phyloP scores from a whole-genome alignment of 345 rosid genomes.

The Reutealis trisperma region DNA sequence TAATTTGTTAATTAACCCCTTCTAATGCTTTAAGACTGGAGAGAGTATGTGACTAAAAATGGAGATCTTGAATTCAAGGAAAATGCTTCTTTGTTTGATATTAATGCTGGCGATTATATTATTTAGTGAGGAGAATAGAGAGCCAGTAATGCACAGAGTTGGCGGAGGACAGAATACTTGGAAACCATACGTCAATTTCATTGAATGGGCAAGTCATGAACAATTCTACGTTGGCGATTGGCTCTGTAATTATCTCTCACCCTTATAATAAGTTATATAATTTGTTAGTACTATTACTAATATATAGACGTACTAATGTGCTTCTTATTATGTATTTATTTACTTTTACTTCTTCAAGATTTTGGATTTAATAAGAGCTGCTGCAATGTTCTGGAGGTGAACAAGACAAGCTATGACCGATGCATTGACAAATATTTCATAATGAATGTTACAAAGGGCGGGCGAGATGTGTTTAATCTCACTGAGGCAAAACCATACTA shows the following conservation, averaged over 20 bases:
- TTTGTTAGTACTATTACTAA: no score
- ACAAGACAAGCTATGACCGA: conserved; percentile 20
- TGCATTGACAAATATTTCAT: conserved; percentile 19
- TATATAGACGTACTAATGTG: no score
- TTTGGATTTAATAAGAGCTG: conserved; percentile 25
- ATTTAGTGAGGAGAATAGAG: conserved; percentile 3
- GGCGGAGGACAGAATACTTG: conserved; percentile 31
- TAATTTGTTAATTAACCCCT: no score
- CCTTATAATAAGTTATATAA: no score
- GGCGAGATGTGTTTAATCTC: conserved; percentile 31
- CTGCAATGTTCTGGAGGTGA: conserved; percentile 28
- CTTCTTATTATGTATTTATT: no score
- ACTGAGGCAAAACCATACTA: conserved; percentile 26
- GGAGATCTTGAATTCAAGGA: conserved; percentile 1
- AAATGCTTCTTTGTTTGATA: neutral
- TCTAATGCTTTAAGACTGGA: no score
- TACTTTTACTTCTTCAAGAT: neutral
- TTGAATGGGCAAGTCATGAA: conserved; percentile 20
- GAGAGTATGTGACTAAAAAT: neutral
- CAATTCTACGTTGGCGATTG: conserved; percentile 30
- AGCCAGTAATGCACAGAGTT: conserved; percentile 22
- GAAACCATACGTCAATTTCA: conserved; percentile 19
- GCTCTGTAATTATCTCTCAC: conserved; percentile 19
- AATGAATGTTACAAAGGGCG: conserved; percentile 27
- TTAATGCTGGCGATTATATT: neutral